phyloP scores from a whole-genome alignment of 306 rosid species.

The Notholithocarpus densiflorus region DNA sequence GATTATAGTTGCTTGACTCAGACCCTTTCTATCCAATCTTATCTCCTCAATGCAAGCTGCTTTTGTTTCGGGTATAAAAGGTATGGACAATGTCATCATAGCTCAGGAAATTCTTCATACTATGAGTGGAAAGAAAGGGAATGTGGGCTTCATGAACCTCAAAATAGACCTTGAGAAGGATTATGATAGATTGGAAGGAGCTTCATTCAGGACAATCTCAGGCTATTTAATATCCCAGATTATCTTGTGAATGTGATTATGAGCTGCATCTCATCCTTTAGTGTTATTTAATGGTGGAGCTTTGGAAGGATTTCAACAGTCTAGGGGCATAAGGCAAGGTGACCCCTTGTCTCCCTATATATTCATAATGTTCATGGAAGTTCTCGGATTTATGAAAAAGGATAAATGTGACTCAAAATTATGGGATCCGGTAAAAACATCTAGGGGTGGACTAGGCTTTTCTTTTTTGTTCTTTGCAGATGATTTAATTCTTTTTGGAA shows the following conservation, averaged over 20 bases:
- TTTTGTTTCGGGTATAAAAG: no score
- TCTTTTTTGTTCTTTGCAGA: neutral
- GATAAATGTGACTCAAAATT: neutral
- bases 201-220: neutral
- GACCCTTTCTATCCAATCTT: neutral
- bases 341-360: neutral
- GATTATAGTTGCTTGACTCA: neutral
- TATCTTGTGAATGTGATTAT: neutral
- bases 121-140: neutral
- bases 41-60: neutral
- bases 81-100: neutral
- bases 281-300: neutral
- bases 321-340: neutral
- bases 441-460: neutral
- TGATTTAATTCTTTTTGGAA: no score
- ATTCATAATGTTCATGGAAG: no score
- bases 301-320: neutral
- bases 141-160: neutral
- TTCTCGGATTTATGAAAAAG: neutral
- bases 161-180: neutral
- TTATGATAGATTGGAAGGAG: neutral
- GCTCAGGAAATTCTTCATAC: neutral
- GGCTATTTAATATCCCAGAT: no score
- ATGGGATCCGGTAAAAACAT: neutral
- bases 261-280: neutral